Evolutionary conservation across 371 early-diverging fungal species (phyloP), one percentile per base, ranked within the genome.

Genomic region (Mucor piriformis): DNA sequence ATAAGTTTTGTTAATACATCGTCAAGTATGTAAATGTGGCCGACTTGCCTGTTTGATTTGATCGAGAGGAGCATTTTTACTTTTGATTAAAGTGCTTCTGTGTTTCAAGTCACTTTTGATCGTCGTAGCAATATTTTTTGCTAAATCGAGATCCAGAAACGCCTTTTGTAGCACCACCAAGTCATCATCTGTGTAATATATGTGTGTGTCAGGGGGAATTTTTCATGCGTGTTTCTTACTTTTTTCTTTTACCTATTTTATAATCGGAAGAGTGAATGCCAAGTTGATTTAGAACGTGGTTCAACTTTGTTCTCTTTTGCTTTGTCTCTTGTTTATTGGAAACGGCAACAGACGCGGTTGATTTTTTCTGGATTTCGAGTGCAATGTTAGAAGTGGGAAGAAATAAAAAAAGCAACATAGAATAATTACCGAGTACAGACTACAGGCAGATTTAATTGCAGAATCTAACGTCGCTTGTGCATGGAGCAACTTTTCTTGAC

Each of bases 391-490:
- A n/a, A n/a, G n/a, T n/a, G n/a, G n/a, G n/a, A n/a, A n/a, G n/a
- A n/a, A n/a, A n/a, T n/a, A n/a, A n/a, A n/a, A n/a, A n/a, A n/a
- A n/a, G n/a, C n/a, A n/a, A n/a, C n/a, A n/a, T n/a, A n/a, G n/a
- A n/a, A n/a, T n/a, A 38, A 38, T 15, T 50, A 50, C 59, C 50
- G 59, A 58, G 46, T 44, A 68, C n/a, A 72, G 44, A 10, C 29
- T 43, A 23, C 27, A 56, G 6, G 66, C 69, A 12, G 69, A 66
- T 37, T 68, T 47, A 27, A 72, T 56, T 10, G 68, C 69, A 46
- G 63, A 59, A 50, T 72, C 66, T 12, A 69, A 46, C 13, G 62
- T 57, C 13, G 72, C 72, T 57, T 72, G 63, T 29, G 72, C 68
- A 57, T 68, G 24, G 13, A 72, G 10, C 32, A 69, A 29, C 54